These are phyloP conservation scores for Biscogniauxia sp. DNA, from an alignment of 2,329 filamentous ascomycete genomes.

Conservation along the genomic window DNA sequence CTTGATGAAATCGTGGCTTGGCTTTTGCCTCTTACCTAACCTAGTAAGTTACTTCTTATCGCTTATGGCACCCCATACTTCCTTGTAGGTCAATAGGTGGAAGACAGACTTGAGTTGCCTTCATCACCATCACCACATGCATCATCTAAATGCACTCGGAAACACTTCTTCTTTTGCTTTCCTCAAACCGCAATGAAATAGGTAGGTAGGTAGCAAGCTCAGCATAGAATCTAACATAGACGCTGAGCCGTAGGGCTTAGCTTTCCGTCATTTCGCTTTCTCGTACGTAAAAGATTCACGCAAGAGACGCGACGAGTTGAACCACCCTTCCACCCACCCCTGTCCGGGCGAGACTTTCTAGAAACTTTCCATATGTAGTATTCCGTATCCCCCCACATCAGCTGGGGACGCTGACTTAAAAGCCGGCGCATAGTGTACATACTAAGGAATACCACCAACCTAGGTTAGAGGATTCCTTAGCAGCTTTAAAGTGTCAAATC, in stretches of 20 bases:
- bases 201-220: no score
- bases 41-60: no score
- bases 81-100: no score
- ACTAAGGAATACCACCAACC: no score
- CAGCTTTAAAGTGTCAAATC: background rate
- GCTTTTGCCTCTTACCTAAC: background rate
- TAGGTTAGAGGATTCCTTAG: background rate
- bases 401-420: background rate
- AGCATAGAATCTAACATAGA: background rate
- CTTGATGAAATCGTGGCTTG: constrained; percentile 2
- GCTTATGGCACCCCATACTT: no score
- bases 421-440: background rate
- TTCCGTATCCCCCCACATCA: background rate
- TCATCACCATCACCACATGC: background rate
- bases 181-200: background rate
- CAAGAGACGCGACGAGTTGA: background rate
- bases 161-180: no score
- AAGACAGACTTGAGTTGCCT: no score
- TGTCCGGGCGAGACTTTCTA: background rate
- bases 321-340: background rate
- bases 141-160: background rate
- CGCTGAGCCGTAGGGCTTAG: background rate
- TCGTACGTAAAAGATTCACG: constrained; percentile 2
- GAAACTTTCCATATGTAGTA: background rate
- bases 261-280: background rate